Evolutionary conservation across 176 grass and related monocot genomes (phyloP).

Genomic region (Zizania latifolia): DNA sequence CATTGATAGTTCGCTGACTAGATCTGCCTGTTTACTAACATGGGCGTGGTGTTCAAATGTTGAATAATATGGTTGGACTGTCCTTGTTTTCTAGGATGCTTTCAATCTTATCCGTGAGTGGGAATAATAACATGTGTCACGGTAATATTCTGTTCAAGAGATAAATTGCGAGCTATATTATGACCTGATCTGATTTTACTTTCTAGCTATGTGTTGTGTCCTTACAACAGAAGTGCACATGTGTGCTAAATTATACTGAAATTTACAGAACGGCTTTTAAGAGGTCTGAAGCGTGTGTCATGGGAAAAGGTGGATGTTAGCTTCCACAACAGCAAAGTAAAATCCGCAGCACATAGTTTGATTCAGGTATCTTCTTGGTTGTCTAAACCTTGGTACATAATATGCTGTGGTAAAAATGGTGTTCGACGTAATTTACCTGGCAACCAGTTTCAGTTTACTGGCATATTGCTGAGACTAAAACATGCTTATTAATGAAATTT

Average conservation of each 20-base stretch:
- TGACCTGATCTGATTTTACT: constrained; percentile 8
- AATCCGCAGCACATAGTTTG: constrained; percentile 79
- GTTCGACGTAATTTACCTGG: not conserved
- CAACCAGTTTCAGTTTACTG: not conserved
- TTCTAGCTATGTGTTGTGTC: constrained; percentile 1
- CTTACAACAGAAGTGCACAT: not conserved
- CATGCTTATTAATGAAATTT: constrained; percentile 1
- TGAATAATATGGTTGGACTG: not conserved
- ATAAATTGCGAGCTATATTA: not conserved
- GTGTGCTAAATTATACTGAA: constrained; percentile 4
- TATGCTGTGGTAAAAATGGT: not conserved
- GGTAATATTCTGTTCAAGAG: not conserved
- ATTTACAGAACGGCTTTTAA: constrained; percentile 75
- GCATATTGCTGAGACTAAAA: constrained; percentile 6
- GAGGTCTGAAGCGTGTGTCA: constrained; percentile 64
- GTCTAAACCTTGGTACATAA: not conserved
- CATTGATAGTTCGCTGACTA: not conserved
- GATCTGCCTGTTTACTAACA: not conserved
- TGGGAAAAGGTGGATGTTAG: constrained; percentile 98
- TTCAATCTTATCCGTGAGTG: not conserved
- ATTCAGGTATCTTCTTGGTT: constrained; percentile 65
- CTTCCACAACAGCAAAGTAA: constrained; percentile 73
- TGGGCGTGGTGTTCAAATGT: constrained; percentile 8
- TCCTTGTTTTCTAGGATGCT: not conserved
- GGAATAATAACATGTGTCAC: constrained; percentile 1